These are phyloP conservation scores for Crithidia fasciculata DNA, from an alignment of 208 protist species.

Conservation along the genomic window DNA sequence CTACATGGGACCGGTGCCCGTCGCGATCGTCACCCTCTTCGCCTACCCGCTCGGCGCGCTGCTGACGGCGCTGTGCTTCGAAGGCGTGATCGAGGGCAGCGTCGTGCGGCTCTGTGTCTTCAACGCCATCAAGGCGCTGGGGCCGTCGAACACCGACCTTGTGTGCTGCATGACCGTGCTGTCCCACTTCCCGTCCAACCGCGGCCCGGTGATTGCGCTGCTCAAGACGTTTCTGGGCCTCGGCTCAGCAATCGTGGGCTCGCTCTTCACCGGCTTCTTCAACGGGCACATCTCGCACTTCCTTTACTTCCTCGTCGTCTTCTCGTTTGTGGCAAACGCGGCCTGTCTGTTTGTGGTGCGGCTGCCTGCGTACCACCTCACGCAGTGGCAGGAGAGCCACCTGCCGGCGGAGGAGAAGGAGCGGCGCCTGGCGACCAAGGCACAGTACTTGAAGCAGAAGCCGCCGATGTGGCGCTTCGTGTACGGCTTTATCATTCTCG, in stretches of 20 bases:
- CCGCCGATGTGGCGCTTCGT: conserved; percentile 53
- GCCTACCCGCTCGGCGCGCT: conserved; percentile 34
- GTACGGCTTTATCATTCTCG: conserved; percentile 45
- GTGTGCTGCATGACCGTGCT: conserved; percentile 48
- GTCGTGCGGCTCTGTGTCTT: conserved; percentile 33
- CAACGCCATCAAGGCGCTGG: conserved; percentile 36
- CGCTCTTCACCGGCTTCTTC: conserved; percentile 41
- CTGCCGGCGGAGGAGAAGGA: conserved; percentile 42
- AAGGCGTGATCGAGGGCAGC: conserved; percentile 38
- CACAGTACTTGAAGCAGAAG: conserved; percentile 50
- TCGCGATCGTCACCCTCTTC: conserved; percentile 36
- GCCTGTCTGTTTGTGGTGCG: conserved; percentile 46
- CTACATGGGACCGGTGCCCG: conserved; percentile 46
- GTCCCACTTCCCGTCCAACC: conserved; percentile 52
- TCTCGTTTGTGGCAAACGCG: conserved; percentile 26
- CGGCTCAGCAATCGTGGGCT: conserved; percentile 53
- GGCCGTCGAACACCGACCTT: conserved; percentile 43
- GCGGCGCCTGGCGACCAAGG: conserved; percentile 27
- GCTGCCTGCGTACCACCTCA: conserved; percentile 59
- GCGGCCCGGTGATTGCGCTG: conserved; percentile 50
- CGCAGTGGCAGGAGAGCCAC: conserved; percentile 35
- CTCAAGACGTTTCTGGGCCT: conserved; percentile 69
- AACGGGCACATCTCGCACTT: conserved; percentile 28
- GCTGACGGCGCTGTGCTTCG: conserved; percentile 48
- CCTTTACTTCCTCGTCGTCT: conserved; percentile 22